Evolutionary conservation across 257 asterid genomes (phyloP), one percentile per base, ranked within the genome.

Genomic region (Schizonepeta tenuifolia): DNA sequence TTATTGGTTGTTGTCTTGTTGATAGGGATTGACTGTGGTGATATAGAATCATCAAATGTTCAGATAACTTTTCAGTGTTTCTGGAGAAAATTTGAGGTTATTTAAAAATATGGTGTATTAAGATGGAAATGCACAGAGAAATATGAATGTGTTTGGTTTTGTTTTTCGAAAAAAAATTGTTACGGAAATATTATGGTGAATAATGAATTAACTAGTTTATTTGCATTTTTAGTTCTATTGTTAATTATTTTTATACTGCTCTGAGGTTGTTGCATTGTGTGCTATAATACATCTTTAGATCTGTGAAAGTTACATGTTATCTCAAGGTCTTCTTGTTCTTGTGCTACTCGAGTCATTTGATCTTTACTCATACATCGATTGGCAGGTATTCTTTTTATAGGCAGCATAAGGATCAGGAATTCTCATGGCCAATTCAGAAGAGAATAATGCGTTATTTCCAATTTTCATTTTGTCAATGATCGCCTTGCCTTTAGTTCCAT

Each of bases 401-500:
- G 21, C 71, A 69, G 53, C 79, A 43, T 46, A 61, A 50, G 65
- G 65, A 74, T 64, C 72, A 59, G 74, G 78, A 65, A 53, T 73
- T 80, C 74, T 65, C 81, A 94, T 91, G 96, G 91, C 93, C 74
- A 86, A 82, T 80, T 70, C 94, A 56, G 97, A 87, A 73, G 99
- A 91, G 63, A 91, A 87, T 60, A 84, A 87, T 74, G 90, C 96
- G 3, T 62, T 94, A 49, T 94, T 94, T 82, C 99, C 97, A 17
- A 88, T 91, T 78, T 94, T 94, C 79, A 85, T 94, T 51, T 56
- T 94, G 78, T 84, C 99, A 2, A 85, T 91, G 71, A 79, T 94
- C 22, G 97, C 96, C 26, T 72, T 94, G 84, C 96, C 97, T 67
- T 83, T 94, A 71, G 88, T 94, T 51, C 99, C 97, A 41, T 94